Base-by-base conservation (phyloP, 1,284 basidiomycete species). In the Vanrija pseudolonga region DNA sequence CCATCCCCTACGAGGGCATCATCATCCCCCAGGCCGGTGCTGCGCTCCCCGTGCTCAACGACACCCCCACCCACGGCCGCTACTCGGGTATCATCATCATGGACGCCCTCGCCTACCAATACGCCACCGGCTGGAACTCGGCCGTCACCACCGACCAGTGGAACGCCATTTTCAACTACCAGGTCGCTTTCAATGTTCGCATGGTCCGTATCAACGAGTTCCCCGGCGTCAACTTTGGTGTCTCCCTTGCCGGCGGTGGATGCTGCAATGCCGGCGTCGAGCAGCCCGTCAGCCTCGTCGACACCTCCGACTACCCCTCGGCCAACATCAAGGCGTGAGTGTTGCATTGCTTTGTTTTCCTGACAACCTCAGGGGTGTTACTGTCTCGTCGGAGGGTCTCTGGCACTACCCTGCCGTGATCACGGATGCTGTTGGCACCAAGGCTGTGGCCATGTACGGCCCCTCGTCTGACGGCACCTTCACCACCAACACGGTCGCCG, bases 171-270 rank as follows among this genome's bases (percentile, higher is more conserved):
- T 14, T 23, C 36, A 28, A 44, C 36, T 53, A 53, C 42, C 52
- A 53, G 46, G 43, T 45, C 9, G 6, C 14, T 19, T 53, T 45
- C 52, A 18, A 22, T 19, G 47, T 32, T 8, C 52, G 52, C 24
- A 48, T 53, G 52, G 52, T 53, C 22, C 52, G 52, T 15, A 53
- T 53, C 46, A 53, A 53, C 47, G 52, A 53, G 47, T 53, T 28
- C 47, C 52, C 47, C 18, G 47, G 47, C 8, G 36, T 42, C 9
- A 19, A 14, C 36, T 53, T 45, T 32, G 47, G 52, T 20, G 11
- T 26, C 26, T 24, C 14, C 2, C 26, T 26, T 11, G 22, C 11
- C 15, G 24, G 43, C 14, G 24, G 17, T 4, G 50, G 44, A 3
- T 17, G 38, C 23, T 43, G 49, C 24, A 24, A 17, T 14, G 28